Conservation (phyloP, 192 early-diverging fungal genomes). For the Backusella circina region DNA sequence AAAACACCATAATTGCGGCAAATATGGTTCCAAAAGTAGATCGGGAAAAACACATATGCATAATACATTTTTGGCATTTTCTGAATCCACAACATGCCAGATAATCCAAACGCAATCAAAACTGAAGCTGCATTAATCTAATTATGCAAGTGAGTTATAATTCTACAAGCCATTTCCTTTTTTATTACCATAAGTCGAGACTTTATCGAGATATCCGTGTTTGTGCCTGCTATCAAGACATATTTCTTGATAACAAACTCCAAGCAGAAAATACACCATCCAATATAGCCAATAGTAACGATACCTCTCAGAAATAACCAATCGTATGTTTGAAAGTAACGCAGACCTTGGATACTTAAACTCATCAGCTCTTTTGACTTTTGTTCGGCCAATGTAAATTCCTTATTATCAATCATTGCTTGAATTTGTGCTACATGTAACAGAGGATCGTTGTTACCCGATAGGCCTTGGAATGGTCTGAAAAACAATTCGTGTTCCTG, state of each 20-base stretch:
- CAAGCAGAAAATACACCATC: conserved; percentile 87
- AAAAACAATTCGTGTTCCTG: conserved; percentile 76
- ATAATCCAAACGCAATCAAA: conserved; percentile 16
- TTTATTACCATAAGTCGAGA: neutral
- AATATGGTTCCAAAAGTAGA: conserved; percentile 79
- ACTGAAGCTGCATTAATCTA: conserved; percentile 13
- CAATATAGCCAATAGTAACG: conserved; percentile 81
- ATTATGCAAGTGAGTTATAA: too few relatives aligned
- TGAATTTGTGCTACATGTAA: conserved; percentile 55
- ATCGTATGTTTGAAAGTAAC: conserved; percentile 96
- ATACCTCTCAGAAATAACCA: conserved; percentile 89
- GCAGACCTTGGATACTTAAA: conserved; percentile 76
- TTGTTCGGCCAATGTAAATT: conserved; percentile 66
- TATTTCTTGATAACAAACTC: conserved; percentile 74
- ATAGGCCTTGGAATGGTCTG: conserved; percentile 68
- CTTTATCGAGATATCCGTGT: neutral
- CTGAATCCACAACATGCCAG: conserved; percentile 67
- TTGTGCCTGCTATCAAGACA: conserved; percentile 24
- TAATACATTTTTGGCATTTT: conserved; percentile 85
- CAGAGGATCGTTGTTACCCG: conserved; percentile 47
- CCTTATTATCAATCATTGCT: conserved; percentile 51
- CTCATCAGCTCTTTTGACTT: conserved; percentile 60
- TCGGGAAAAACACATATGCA: conserved; percentile 80
- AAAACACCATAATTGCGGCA: conserved; percentile 36
- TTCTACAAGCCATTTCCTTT: neutral